These are phyloP conservation scores for Sphagnum fallax DNA, from an alignment of 228 moss, liverwort and hornwort genomes.

Conservation along the genomic window DNA sequence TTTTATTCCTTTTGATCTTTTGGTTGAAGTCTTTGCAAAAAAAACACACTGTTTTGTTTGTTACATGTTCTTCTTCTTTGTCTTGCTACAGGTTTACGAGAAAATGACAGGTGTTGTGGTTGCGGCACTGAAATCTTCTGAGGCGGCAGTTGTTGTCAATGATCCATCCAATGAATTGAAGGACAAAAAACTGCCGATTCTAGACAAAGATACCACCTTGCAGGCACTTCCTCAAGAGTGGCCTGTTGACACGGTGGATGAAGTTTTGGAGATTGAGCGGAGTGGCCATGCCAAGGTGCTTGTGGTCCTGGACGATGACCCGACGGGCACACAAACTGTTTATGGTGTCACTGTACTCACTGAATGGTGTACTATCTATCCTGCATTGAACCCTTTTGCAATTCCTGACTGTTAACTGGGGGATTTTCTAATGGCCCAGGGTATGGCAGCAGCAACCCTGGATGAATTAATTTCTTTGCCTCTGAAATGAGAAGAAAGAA, in stretches of 20 bases:
- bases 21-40: too few species aligned
- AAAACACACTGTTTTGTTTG: too few species aligned
- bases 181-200: constrained; percentile 23
- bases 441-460: too few species aligned
- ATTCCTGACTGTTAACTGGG: too few species aligned
- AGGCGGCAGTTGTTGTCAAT: constrained; percentile 4
- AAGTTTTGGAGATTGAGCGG: constrained; percentile 53
- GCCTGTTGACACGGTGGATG: constrained; percentile 69
- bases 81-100: constrained; percentile 60
- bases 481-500: neutral
- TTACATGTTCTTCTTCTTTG: neutral
- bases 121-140: constrained; percentile 24
- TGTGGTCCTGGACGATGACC: constrained; percentile 90
- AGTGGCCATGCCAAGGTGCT: constrained; percentile 75
- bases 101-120: constrained; percentile 67
- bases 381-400: too few species aligned
- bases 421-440: too few species aligned
- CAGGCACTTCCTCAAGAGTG: constrained; percentile 71
- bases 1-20: too few species aligned
- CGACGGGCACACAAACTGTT: constrained; percentile 95
- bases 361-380: constrained; percentile 43
- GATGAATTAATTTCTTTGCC: too few species aligned
- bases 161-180: constrained; percentile 11
- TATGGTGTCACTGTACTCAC: constrained; percentile 91
- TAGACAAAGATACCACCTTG: constrained; percentile 54